Base-by-base conservation (phyloP, 108 stramenopile species). In the Pseudonitzschia multiseries region DNA sequence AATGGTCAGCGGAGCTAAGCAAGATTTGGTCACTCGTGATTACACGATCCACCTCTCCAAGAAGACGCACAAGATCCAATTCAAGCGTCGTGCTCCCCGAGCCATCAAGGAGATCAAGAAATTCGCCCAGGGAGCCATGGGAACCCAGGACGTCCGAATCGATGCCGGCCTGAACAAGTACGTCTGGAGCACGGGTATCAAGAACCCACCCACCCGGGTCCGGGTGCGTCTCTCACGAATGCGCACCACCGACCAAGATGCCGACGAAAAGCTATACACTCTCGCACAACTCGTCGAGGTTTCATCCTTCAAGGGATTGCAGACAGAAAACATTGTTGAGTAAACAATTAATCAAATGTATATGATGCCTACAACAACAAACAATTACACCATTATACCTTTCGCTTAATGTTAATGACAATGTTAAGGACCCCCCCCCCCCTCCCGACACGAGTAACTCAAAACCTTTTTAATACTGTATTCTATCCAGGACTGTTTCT, bases 21-120 rank as follows among this genome's bases (percentile, higher is more conserved):
- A 86, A 43, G 95, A 96, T 82, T 81, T 97, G 56, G 89, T 94
- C 22, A 92, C 87, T 71, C 84, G 94, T 72, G 94, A 97, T 80
- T 97, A 97, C 92, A 99, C 99, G 44, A 97, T 99, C 83, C 95
- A 99, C 81, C 94, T 99, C 40, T 91, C 95, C 82, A 99, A 99
- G 93, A 75, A 92, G 43, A 81, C 92, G 59, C 92, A 96, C 89
- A 91, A 86, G 78, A 73, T 87, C 57, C 87, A 97, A 82, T 96
- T 97, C 92, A 98, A 99, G 96, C 87, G 94, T 66, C 92, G 92
- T 68, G 98, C 99, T 64, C 98, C 99, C 24, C 90, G 96, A 63
- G 99, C 98, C 28, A 79, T 99, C 79, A 97, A 98, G 82, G 96
- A 95, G 78, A 95, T 99, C 83, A 89, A 89, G 69, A 84, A 87